Conservation (phyloP, 2,329 filamentous ascomycete species). For the Ophiocordyceps camponoti-leonardi region DNA sequence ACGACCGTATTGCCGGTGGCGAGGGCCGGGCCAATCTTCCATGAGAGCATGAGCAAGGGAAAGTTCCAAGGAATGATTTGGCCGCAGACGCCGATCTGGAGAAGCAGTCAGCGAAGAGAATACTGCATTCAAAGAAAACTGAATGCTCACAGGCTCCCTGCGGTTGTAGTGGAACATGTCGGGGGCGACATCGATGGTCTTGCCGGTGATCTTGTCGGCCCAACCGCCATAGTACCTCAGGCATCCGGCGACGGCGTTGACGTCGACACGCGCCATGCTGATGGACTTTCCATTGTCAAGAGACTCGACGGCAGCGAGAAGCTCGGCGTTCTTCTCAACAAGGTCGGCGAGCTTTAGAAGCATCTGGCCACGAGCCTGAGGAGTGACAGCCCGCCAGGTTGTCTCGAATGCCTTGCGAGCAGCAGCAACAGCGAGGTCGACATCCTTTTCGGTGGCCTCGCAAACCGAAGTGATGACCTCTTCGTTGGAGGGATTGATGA, state of each 20-base stretch:
- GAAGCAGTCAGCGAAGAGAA: not conserved
- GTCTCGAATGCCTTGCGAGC: slow-evolving; percentile 76
- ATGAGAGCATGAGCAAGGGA: slow-evolving; percentile 62
- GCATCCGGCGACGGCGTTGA: slow-evolving; percentile 48
- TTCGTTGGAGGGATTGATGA: slow-evolving; percentile 76
- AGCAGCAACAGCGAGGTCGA: slow-evolving; percentile 63
- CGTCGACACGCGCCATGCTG: slow-evolving; percentile 58
- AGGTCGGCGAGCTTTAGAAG: slow-evolving; percentile 67
- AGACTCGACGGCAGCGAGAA: slow-evolving; percentile 67
- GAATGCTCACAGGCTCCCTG: slow-evolving; percentile 45
- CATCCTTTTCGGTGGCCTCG: slow-evolving; percentile 79
- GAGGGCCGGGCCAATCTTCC: slow-evolving; percentile 67
- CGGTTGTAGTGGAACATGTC: slow-evolving; percentile 71
- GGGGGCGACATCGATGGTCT: slow-evolving; percentile 63
- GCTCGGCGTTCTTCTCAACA: slow-evolving; percentile 59
- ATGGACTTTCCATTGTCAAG: slow-evolving; percentile 80
- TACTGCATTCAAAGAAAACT: too few relatives aligned
- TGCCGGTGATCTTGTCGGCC: slow-evolving; percentile 83
- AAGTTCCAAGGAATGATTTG: slow-evolving; percentile 90
- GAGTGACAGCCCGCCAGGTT: slow-evolving; percentile 49
- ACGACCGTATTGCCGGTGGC: slow-evolving; percentile 57
- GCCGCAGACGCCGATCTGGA: slow-evolving; percentile 53
- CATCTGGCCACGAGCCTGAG: slow-evolving; percentile 51
- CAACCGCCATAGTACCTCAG: slow-evolving; percentile 66
- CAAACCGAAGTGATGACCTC: slow-evolving; percentile 67